These are phyloP conservation scores for Neurospora tetraspora DNA, from an alignment of 495 filamentous ascomycete genomes.

Conservation along the genomic window DNA sequence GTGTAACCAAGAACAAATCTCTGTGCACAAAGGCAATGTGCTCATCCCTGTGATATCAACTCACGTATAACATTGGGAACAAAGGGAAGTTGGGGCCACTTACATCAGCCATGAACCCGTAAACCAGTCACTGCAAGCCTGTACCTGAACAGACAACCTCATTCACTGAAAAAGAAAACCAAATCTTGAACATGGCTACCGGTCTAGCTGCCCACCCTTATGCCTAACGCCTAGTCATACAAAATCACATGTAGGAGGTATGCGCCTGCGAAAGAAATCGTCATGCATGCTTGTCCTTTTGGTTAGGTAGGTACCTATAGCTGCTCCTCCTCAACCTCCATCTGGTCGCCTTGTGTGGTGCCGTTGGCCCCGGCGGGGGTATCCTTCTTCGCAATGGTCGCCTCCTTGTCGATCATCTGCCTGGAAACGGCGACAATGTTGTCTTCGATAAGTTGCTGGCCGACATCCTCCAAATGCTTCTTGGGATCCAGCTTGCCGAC, in stretches of 20 bases:
- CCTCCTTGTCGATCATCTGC: constrained; percentile 99
- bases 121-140: not conserved
- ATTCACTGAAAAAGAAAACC: constrained; percentile 3
- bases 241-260: constrained; percentile 3
- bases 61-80: not conserved
- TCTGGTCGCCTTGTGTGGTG: constrained; percentile 42
- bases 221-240: constrained; percentile 28
- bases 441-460: constrained; percentile 93
- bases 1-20: not conserved
- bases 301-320: constrained; percentile 15
- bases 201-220: constrained; percentile 14
- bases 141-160: not conserved
- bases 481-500: constrained; percentile 98
- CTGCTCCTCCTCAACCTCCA: constrained; percentile 45
- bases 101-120: not conserved
- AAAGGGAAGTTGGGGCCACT: not conserved
- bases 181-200: constrained; percentile 11
- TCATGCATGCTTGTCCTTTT: not conserved
- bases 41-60: not conserved
- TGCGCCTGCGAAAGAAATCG: not conserved
- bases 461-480: constrained; percentile 96
- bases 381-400: constrained; percentile 52
- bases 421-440: constrained; percentile 94
- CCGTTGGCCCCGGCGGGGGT: constrained; percentile 34
- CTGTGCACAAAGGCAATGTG: not conserved